Conservation (phyloP, 768 basidiomycete species). For the Tylopilus vinaceipallidus region DNA sequence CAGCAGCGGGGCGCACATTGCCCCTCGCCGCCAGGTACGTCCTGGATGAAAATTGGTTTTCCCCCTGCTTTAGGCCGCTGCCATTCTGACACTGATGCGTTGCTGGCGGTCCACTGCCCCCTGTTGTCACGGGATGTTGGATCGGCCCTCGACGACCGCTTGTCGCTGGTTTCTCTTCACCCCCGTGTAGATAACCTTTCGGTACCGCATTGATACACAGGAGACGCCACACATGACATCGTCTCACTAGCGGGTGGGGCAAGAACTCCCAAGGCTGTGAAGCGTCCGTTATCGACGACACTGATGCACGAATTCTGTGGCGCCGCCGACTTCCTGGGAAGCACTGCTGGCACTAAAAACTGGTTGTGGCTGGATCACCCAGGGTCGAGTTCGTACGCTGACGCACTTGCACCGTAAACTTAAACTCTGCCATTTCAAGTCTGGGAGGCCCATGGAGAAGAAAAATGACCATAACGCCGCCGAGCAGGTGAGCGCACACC, state of each 20-base stretch:
- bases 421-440: too few species aligned
- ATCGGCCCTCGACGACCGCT: background rate
- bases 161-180: background rate
- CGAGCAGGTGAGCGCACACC: too few species aligned
- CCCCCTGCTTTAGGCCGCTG: background rate
- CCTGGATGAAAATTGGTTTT: background rate
- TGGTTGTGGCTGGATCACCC: background rate
- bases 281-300: background rate
- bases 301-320: background rate
- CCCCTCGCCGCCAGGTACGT: slow-evolving; percentile 1
- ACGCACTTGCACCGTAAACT: too few species aligned
- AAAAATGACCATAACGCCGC: too few species aligned
- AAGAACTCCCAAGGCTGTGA: background rate
- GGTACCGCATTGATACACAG: too few species aligned
- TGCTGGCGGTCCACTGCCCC: too few species aligned
- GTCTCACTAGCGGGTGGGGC: background rate
- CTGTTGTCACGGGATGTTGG: too few species aligned
- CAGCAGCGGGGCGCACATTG: background rate
- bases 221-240: background rate
- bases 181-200: too few species aligned
- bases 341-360: background rate
- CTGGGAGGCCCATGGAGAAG: background rate
- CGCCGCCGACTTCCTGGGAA: background rate
- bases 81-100: too few species aligned
- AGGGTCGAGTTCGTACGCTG: slow-evolving; percentile 2